Evolutionary conservation across 2,329 filamentous ascomycete genomes (phyloP), one percentile per base, ranked within the genome.

Genomic region (Aspergillus spinulosporus): DNA sequence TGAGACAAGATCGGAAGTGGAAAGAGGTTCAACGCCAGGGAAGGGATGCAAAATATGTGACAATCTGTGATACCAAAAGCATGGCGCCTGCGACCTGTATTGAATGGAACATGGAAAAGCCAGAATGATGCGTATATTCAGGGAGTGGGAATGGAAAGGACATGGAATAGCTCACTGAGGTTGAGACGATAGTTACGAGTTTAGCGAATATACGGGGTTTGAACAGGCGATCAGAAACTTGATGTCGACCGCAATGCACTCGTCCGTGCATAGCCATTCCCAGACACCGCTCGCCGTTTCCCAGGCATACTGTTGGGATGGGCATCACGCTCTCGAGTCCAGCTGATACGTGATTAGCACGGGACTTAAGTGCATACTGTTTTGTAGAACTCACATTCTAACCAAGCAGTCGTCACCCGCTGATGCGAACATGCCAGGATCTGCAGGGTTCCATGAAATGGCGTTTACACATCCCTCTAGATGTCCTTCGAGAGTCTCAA

Each of bases 341-440:
- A 75, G 57, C 72, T 74, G 52, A 1, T 43, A 14, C 26, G 31
- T 36, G 46, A 36, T 62, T 39, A 61, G 59, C 52, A 42, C 42
- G 34, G 21, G 11, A 21, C 21, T 21, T 21, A 12, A 53, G 14
- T 15, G 3, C 29, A 12, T 40, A 40, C n/a, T 15, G n/a, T 29
- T 43, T 29, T 2, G 34, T 14, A n/a, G 28, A 9, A 50, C 89
- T 80, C 79, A 97, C 88, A 99, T 92, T 75, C 88, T 87, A 61
- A 97, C 87, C 69, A 83, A 86, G 52, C 82, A 81, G 68, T 97
- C 94, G 71, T 99, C 94, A 14, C 93, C 92, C 57, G 90, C 93
- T 9, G 92, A 93, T 12, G 92, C 94, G 74, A 97, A 90, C 78
- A 97, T 88, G 59, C 84, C 84, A 1, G 90, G 86, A 68, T 97